phyloP scores from a whole-genome alignment of 129 eudicot species.

The Apium graveolens region DNA sequence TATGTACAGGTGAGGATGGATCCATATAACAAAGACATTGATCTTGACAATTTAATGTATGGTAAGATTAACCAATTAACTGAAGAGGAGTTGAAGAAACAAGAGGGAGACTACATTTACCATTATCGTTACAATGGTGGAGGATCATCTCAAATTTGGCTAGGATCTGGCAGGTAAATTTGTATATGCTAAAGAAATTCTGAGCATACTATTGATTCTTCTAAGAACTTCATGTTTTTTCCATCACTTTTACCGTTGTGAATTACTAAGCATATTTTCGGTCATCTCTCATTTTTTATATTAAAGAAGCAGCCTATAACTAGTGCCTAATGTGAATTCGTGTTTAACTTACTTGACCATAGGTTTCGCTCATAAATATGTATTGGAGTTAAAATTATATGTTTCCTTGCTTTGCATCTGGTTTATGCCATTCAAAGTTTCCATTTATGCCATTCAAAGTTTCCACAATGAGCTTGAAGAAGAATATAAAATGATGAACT shows the following conservation, averaged over 20 bases:
- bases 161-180: slow-evolving; percentile 86
- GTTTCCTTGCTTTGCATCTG: background rate
- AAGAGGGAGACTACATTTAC: slow-evolving; percentile 90
- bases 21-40: slow-evolving; percentile 81
- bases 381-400: background rate
- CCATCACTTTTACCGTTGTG: background rate
- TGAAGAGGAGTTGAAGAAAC: slow-evolving; percentile 79
- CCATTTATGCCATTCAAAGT: no score
- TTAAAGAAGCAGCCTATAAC: background rate
- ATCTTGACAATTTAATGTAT: slow-evolving; percentile 71
- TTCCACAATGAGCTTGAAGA: background rate
- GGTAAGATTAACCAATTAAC: slow-evolving; percentile 39
- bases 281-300: background rate
- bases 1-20: slow-evolving; percentile 79
- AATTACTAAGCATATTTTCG: background rate
- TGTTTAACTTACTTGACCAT: background rate
- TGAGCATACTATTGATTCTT: slow-evolving; percentile 5
- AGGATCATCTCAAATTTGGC: slow-evolving; percentile 98
- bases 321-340: background rate
- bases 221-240: slow-evolving; percentile 3
- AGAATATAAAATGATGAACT: background rate
- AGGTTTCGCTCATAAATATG: background rate
- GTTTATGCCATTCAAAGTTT: background rate
- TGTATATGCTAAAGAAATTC: background rate
- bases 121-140: slow-evolving; percentile 95